phyloP scores from a whole-genome alignment of 2,329 filamentous ascomycete genomes.

The Pyrenochaeta sp. region DNA sequence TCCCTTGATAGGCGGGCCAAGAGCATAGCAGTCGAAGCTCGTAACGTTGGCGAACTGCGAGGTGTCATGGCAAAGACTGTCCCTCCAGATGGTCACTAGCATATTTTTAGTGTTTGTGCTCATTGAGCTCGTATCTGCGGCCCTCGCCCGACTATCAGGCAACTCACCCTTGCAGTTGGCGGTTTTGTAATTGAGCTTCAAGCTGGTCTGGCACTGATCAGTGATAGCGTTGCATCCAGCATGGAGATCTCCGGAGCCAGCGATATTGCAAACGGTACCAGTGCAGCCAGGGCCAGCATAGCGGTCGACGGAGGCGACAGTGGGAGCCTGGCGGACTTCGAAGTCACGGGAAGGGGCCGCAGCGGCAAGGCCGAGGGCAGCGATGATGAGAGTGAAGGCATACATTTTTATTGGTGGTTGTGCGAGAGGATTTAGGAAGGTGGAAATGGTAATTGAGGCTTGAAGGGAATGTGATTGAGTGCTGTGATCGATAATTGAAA shows the following conservation, averaged over 20 bases:
- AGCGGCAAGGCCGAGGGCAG: conserved; percentile 12
- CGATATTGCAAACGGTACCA: conserved; percentile 19
- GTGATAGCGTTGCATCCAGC: conserved; percentile 18
- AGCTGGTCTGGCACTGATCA: conserved; percentile 10
- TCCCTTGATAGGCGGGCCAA: conserved; percentile 15
- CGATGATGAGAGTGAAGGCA: conserved; percentile 8
- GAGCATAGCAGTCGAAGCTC: conserved; percentile 7
- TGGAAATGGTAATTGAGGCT: no score
- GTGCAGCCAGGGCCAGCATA: conserved; percentile 16
- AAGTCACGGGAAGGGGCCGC: conserved; percentile 6
- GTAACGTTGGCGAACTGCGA: conserved; percentile 14
- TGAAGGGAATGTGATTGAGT: background rate
- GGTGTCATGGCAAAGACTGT: conserved; percentile 8
- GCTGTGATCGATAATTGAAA: background rate
- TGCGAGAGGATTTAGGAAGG: background rate
- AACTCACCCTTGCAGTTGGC: conserved; percentile 15
- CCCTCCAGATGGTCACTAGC: conserved; percentile 11
- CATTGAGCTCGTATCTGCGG: background rate
- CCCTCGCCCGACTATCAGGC: background rate
- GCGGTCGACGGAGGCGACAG: conserved; percentile 19
- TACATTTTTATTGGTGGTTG: conserved; percentile 9
- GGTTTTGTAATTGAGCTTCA: conserved; percentile 15
- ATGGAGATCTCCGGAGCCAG: conserved; percentile 16
- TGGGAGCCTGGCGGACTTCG: conserved; percentile 7
- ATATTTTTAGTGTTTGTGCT: background rate